Base-by-base conservation (phyloP, 352 stramenopile genomes). In the Globisporangium emineosum region DNA sequence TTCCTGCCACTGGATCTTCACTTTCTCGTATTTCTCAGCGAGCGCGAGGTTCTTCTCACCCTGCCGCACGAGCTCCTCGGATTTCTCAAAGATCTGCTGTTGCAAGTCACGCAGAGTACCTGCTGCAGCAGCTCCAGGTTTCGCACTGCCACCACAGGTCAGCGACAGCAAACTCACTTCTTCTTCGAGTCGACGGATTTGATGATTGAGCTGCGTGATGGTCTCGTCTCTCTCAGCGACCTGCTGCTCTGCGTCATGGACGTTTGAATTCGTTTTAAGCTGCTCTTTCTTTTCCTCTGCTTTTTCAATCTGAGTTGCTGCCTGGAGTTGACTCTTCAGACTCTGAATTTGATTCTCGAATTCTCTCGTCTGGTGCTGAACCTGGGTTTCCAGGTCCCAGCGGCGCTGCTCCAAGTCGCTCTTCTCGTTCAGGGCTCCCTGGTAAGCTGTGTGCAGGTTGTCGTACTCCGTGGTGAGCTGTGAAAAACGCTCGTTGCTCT, bases 61-160 rank as follows among this genome's bases (percentile, higher is more conserved):
- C 67, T 93, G 83, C 23, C 78, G 65, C 10, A 94, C 82, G 23
- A 93, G 79, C 67, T 91, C 82, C 55, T 89, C 71, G 0, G 77
- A 90, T 53, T 91, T 94, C 13, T 72, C 35, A 63, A 88, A 91
- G 25, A 94, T 66, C 45, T 90, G 78, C 25, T 93, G 70, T 53
- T 92, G 82, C 52, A 91, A 66, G 25, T 83, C 81, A 9, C 75
- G 71, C 27, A 89, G 45, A 12, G 70, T 66, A 0, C 59, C 49
- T 2, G 68, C 69, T 9, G 65, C 69, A 21, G 66, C 67, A n/a
- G 79, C 73, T 0, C 72, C 62, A 23, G 63, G 63, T 12, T 70
- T 68, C 0, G 60, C 57, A 19, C 57, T 42, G 1, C 54, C 61
- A 7, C 60, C 64, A 10, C 56, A 65, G 3, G 72, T 72, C 5